phyloP scores from a whole-genome alignment of 345 rosid genomes.

The Populus nigra region DNA sequence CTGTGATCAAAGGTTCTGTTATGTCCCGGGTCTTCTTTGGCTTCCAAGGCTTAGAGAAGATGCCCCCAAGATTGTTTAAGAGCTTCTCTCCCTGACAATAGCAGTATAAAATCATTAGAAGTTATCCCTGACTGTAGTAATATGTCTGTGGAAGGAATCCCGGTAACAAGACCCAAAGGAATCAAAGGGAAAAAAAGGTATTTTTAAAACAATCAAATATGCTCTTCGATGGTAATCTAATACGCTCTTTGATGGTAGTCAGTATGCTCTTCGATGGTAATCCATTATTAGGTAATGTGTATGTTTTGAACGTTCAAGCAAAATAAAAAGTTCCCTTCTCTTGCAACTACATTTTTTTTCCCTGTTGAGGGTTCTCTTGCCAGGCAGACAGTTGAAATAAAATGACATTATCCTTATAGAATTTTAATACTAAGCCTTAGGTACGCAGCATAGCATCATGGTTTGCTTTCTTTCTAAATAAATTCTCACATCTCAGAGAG shows the following conservation, averaged over 20 bases:
- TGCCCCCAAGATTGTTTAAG: conserved; percentile 33
- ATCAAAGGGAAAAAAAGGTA: not conserved
- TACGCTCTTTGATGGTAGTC: not conserved
- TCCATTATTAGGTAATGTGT: not conserved
- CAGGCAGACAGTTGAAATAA: not conserved
- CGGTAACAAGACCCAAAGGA: not conserved
- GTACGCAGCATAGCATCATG: not conserved
- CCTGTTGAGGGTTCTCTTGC: not conserved
- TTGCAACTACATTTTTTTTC: too few relatives aligned
- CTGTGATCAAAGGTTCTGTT: conserved; percentile 27
- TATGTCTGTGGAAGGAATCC: not conserved
- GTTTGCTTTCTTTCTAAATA: not conserved
- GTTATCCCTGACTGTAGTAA: not conserved
- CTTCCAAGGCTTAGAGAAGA: conserved; percentile 36
- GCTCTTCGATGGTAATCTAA: too few relatives aligned
- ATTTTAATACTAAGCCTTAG: not conserved
- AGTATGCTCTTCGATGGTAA: not conserved
- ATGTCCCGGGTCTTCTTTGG: conserved; percentile 27
- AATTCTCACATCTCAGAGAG: not conserved
- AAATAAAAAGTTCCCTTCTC: not conserved
- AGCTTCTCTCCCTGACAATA: conserved; percentile 33
- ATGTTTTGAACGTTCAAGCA: not conserved
- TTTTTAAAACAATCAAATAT: not conserved
- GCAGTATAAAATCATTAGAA: not conserved
- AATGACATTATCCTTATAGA: not conserved